A percentile compares a stretch with the other conserved stretches of the same genome.
Evolutionary conservation across 73 alveolate species (phyloP).

Genomic region (Stentor roeselii): DNA sequence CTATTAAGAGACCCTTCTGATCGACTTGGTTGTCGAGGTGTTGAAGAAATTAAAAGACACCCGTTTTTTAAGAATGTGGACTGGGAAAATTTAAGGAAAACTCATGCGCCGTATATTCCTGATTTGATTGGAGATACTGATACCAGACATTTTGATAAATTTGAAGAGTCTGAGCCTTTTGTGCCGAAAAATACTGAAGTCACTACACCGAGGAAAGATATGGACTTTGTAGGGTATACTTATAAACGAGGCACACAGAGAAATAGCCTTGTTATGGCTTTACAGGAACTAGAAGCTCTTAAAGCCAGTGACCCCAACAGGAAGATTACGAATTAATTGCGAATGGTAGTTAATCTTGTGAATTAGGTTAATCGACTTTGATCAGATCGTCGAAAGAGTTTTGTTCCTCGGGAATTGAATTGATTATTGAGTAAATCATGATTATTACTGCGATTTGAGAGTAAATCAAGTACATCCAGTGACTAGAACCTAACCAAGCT

Average conservation of each 20-base stretch:
- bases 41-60: slow-evolving; percentile 82
- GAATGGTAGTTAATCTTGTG: too few relatives aligned
- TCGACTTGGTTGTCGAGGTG: slow-evolving; percentile 77
- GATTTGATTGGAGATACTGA: slow-evolving; percentile 65
- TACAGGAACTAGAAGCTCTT: too few relatives aligned
- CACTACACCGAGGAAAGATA: slow-evolving; percentile 42
- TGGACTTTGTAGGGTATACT: slow-evolving; percentile 50
- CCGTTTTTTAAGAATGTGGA: slow-evolving; percentile 85
- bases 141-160: slow-evolving; percentile 80
- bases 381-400: too few relatives aligned
- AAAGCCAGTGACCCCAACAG: too few relatives aligned
- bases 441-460: neutral
- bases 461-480: neutral
- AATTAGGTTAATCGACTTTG: too few relatives aligned
- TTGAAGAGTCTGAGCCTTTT: slow-evolving; percentile 89
- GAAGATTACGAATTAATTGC: too few relatives aligned
- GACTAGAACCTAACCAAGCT: neutral
- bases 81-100: slow-evolving; percentile 77
- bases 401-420: too few relatives aligned
- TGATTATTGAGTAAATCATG: neutral
- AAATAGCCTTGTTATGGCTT: too few relatives aligned
- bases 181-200: slow-evolving; percentile 50
- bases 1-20: slow-evolving; percentile 64
- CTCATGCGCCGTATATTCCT: slow-evolving; percentile 77
- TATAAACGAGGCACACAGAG: slow-evolving; percentile 44